These are phyloP conservation scores for Neurospora sp. DNA, from an alignment of 495 filamentous ascomycete genomes.

Conservation along the genomic window DNA sequence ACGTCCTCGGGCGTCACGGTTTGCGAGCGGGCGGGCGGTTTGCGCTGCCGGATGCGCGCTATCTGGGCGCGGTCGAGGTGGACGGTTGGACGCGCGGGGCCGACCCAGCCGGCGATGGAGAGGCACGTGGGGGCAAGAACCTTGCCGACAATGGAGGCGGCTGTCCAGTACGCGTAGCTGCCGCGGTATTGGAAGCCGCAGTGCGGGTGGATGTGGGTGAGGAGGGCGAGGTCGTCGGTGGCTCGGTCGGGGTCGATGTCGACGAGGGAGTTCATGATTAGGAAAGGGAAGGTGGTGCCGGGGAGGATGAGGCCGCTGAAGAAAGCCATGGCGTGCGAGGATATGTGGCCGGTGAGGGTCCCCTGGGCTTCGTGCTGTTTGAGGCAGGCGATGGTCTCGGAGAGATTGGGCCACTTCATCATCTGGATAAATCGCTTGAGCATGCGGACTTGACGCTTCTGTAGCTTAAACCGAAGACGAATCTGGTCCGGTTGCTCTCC, in stretches of 20 bases:
- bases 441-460: constrained; percentile 49
- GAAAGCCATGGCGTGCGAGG: constrained; percentile 60
- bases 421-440: constrained; percentile 55
- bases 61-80: constrained; percentile 55
- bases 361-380: constrained; percentile 44
- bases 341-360: constrained; percentile 44
- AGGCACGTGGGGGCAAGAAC: constrained; percentile 67
- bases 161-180: constrained; percentile 61
- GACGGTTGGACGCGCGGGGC: constrained; percentile 50
- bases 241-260: constrained; percentile 56
- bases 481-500: constrained; percentile 34
- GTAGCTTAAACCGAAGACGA: constrained; percentile 48
- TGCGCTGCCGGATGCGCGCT: constrained; percentile 47
- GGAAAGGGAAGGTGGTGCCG: constrained; percentile 57
- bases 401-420: constrained; percentile 66
- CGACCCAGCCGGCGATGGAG: constrained; percentile 59
- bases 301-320: constrained; percentile 61
- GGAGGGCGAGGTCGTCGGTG: constrained; percentile 47
- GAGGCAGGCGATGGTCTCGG: constrained; percentile 47
- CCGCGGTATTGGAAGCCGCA: constrained; percentile 63
- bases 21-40: constrained; percentile 22
- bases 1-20: constrained; percentile 44
- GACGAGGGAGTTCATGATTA: constrained; percentile 63
- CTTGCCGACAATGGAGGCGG: constrained; percentile 58
- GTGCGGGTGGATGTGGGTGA: constrained; percentile 51